A percentile compares a stretch with the other conserved stretches of the same genome.
These are phyloP conservation scores for Hypoxylon fragiforme DNA, from an alignment of 495 filamentous ascomycete species.

Conservation along the genomic window DNA sequence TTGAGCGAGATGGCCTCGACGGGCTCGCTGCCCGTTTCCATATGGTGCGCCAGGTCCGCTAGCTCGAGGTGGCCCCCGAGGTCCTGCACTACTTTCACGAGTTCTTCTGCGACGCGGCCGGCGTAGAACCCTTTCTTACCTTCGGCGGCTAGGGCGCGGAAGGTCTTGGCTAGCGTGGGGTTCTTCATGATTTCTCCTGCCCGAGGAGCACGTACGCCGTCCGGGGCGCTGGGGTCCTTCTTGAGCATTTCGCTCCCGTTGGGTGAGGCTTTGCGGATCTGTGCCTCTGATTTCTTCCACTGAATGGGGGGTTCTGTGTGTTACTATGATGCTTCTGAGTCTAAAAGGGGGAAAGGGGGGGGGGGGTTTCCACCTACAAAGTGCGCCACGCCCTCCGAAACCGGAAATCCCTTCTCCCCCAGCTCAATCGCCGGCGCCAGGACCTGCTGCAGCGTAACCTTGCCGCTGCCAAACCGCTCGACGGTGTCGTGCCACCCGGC, in stretches of 20 bases:
- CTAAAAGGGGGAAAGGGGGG: neutral
- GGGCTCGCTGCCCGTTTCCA: conserved; percentile 72
- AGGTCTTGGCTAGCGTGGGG: conserved; percentile 77
- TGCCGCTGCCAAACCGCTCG: conserved; percentile 90
- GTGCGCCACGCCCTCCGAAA: conserved; percentile 74
- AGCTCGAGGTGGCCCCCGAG: conserved; percentile 78
- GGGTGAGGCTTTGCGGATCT: conserved; percentile 71
- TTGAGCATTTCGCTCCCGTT: conserved; percentile 87
- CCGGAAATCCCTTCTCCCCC: conserved; percentile 86
- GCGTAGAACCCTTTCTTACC: conserved; percentile 92
- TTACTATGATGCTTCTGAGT: neutral
- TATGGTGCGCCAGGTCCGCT: conserved; percentile 77
- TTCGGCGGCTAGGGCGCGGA: conserved; percentile 74
- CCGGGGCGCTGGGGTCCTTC: conserved; percentile 61
- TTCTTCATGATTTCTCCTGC: conserved; percentile 92
- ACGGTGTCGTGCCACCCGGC: conserved; percentile 94
- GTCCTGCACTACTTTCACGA: conserved; percentile 75
- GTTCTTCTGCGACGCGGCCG: conserved; percentile 74
- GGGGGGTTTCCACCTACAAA: conserved; percentile 72
- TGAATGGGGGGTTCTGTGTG: conserved; percentile 1
- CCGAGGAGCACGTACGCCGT: conserved; percentile 67
- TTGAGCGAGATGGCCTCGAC: conserved; percentile 79
- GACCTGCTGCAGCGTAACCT: conserved; percentile 75
- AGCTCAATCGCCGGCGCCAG: conserved; percentile 82
- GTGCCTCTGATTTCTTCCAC: conserved; percentile 34